Evolutionary conservation across 139 green algal species (phyloP).

Genomic region (Closterium sp.): DNA sequence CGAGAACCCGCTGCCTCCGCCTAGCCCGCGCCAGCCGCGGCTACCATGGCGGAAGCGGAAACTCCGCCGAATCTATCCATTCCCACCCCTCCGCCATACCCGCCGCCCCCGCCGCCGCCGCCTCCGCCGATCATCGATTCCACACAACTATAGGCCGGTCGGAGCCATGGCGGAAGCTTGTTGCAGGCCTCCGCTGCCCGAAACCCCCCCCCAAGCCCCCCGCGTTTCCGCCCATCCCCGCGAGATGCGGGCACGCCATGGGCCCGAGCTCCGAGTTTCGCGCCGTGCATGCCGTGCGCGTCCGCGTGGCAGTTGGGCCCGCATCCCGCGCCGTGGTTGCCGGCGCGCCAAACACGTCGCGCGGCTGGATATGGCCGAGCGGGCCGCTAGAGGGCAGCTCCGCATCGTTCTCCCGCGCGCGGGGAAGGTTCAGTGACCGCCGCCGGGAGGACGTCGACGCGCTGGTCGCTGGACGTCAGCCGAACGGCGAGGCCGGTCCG

Average conservation of each 20-base stretch:
- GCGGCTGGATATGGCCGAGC: background rate
- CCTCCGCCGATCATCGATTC: background rate
- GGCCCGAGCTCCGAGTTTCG: background rate
- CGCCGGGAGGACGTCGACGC: background rate
- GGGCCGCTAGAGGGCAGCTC: background rate
- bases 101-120: too few species aligned
- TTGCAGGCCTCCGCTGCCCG: background rate
- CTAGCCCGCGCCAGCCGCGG: too few species aligned
- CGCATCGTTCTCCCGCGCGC: background rate
- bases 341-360: background rate
- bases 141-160: background rate
- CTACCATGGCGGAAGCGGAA: background rate
- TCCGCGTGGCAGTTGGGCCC: background rate
- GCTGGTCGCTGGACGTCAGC: background rate
- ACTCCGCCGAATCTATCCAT: background rate
- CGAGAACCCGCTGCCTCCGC: background rate
- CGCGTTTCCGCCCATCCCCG: background rate
- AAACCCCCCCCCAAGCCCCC: background rate
- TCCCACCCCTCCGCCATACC: background rate
- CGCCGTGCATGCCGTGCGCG: background rate
- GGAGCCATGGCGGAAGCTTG: background rate
- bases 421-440: background rate
- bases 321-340: background rate
- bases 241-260: background rate
- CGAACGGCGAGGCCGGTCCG: background rate